A percentile compares a stretch with the other conserved stretches of the same genome.
phyloP scores from a whole-genome alignment of 768 basidiomycete genomes.

The Kwoniella sp. region DNA sequence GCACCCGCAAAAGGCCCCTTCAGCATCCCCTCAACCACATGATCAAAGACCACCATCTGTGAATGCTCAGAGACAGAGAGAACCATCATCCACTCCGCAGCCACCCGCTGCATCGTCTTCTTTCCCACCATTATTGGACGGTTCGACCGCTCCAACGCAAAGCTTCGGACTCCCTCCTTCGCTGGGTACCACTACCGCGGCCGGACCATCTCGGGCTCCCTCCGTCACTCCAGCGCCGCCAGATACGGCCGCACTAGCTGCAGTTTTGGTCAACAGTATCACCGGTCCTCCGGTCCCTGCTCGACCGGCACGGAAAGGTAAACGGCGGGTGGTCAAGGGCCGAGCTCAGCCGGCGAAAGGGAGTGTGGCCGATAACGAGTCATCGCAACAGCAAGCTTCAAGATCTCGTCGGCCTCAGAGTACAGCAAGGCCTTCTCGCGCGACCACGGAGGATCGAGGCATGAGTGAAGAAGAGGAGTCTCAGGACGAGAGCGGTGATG shows the following conservation, averaged over 20 bases:
- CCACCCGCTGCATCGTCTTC: background rate
- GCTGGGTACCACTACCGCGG: conserved; percentile 13
- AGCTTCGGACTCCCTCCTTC: conserved; percentile 11
- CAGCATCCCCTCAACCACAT: background rate
- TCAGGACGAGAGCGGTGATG: background rate
- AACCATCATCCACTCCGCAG: conserved; percentile 14
- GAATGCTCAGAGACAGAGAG: background rate
- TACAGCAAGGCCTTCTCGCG: background rate
- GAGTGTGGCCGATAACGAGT: background rate
- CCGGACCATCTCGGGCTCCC: background rate
- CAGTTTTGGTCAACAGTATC: conserved; percentile 15
- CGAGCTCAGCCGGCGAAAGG: conserved; percentile 3
- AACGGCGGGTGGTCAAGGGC: conserved; percentile 4
- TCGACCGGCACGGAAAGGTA: conserved; percentile 6
- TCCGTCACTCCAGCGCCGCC: background rate
- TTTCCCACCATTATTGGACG: conserved; percentile 3
- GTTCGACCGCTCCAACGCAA: background rate
- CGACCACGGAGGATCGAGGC: conserved; percentile 10
- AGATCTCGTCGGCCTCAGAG: background rate
- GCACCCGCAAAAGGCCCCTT: background rate
- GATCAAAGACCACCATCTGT: background rate
- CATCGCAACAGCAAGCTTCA: background rate
- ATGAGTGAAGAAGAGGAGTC: conserved; percentile 11
- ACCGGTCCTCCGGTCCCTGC: background rate
- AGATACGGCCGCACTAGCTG: conserved; percentile 15